Conservation (phyloP, 2,329 filamentous ascomycete species). For the Coniochaeta prunicola region DNA sequence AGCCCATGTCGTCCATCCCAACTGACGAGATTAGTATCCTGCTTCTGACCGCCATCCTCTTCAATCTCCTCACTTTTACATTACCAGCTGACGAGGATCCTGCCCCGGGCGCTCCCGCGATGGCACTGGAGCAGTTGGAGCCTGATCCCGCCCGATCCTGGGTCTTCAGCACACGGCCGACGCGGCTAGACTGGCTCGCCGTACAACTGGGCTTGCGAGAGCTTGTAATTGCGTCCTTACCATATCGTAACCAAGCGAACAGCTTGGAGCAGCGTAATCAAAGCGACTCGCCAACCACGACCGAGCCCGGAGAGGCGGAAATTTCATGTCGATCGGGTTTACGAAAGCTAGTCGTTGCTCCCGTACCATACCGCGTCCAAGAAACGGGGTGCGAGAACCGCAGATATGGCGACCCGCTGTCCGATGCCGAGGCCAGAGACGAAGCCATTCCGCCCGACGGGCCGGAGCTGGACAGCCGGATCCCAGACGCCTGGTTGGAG, state of each 20-base stretch:
- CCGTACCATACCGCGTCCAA: no score
- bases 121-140: not conserved
- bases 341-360: no score
- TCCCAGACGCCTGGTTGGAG: constrained; percentile 12
- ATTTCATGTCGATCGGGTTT: no score
- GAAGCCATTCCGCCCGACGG: constrained; percentile 9
- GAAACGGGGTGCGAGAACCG: no score
- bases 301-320: no score
- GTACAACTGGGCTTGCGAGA: constrained; percentile 12
- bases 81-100: constrained; percentile 10
- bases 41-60: constrained; percentile 14
- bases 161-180: constrained; percentile 13
- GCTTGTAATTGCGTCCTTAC: constrained; percentile 11
- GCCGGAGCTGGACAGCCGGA: constrained; percentile 9
- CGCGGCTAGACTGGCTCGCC: constrained; percentile 14
- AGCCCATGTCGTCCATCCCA: constrained; percentile 10
- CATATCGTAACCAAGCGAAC: constrained; percentile 4
- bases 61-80: constrained; percentile 15
- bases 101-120: not conserved
- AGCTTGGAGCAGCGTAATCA: constrained; percentile 6
- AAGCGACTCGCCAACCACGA: no score
- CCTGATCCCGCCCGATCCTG: constrained; percentile 12
- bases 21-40: constrained; percentile 12
- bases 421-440: constrained; percentile 12
- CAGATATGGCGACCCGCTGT: constrained; percentile 5